Base-by-base conservation (phyloP, 1,284 basidiomycete species). In the Pulchroboletus neoregius region DNA sequence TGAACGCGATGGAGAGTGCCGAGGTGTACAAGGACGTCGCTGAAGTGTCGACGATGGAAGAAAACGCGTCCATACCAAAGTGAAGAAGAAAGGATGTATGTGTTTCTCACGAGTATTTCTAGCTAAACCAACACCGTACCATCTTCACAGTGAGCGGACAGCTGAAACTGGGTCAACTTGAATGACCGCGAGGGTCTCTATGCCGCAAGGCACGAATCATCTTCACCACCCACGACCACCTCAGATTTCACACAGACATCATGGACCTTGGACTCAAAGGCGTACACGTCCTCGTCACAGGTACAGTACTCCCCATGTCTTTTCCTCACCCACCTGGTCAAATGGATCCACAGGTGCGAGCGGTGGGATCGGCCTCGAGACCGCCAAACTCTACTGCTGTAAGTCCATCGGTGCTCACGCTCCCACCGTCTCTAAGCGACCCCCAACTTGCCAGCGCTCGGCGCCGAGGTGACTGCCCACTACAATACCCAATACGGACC, bases 1-100 rank as follows among this genome's bases (percentile, higher is more conserved):
- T 97, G 74, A 96, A 95, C 12, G 80, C 63, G 41, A 93, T 87
- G 48, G 84, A 68, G 1, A 76, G 70, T 13, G 88, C 54, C 1
- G 82, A 82, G 20, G 87, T 53, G 62, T 75, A 79, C 30, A 96
- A 65, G 22, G 87, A 88, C 2, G 70, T 62, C 59, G 90, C 77
- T 30, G 73, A 76, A 20, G 76, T 66, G 69, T 94, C 83, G 10
- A 91, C 52, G 34, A 63, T 20, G 37, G 48, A 52, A 26, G 46
- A 57, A 39, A 61, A 45, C 37, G 46, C 38, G 48, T 52, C 46
- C 63, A 65, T 58, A 1, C n/a, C 20, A 4, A 20, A 20, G 20
- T 20, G 20, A 20, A 20, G n/a, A n/a, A n/a, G n/a, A n/a, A n/a
- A n/a, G n/a, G n/a, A n/a, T n/a, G n/a, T n/a, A n/a, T n/a, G n/a